Evolutionary conservation across 805 yeast species (phyloP), one percentile per base, ranked within the genome.

Genomic region (Vanderwaltozyma verrucispora): DNA sequence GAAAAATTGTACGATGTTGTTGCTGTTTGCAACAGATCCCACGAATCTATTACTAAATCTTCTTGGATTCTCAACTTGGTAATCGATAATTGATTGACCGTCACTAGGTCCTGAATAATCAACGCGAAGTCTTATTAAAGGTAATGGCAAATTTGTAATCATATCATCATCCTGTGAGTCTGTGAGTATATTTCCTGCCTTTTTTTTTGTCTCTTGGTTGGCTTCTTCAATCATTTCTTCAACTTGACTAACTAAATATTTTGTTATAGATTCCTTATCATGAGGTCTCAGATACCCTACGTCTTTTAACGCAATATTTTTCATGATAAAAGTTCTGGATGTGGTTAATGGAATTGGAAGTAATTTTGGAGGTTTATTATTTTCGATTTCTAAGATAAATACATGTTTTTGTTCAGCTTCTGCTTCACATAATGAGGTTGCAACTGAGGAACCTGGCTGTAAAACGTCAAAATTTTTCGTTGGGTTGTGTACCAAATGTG

Each of bases 391-490:
- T 43, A 92, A 47, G 2, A 92, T 65, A 39, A 81, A 88, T 0
- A 78, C 88, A 53, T 76, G 71, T 54, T 92, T 92, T 25, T 70
- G 74, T 13, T 74, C 68, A 0, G 85, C 72, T 54, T 92, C 98
- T 10, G 89, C 94, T 37, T 82, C 92, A 41, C 83, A 74, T 18
- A 92, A 64, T 2, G 95, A 79, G 0, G 98, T 92, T 0, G 95
- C 96, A 14, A 92, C 82, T 0, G 95, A 82, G 1, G 95, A 84
- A 1, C 98, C 98, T 0, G 95, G 92, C 54, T 87, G 96, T 28
- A 92, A 66, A 0, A 87, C 86, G 38, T 75, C 75, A 52, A 89
- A 86, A 1, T 79, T 80, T 41, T 70, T 72, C 4, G 50, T 42
- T 2, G 63, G 51, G 49, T 80, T 80, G 32, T 65, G 65, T 1